These are phyloP conservation scores for Pseudogymnoascus sp. DNA, from an alignment of 2,329 filamentous ascomycete species.

Conservation along the genomic window DNA sequence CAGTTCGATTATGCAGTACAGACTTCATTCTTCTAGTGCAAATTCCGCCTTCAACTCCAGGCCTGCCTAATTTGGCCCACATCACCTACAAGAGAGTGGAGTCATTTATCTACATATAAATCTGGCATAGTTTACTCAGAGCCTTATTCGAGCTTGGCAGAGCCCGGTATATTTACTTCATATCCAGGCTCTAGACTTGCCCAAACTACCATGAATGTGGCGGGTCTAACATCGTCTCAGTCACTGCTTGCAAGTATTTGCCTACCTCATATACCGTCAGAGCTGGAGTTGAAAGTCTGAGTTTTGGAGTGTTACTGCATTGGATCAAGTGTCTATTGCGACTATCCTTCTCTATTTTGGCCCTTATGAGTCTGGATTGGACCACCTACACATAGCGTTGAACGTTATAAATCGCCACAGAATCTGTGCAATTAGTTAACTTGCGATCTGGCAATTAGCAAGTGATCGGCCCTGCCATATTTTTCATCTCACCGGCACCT, in stretches of 20 bases:
- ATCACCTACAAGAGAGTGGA: conserved; percentile 12
- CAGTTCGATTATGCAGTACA: background rate
- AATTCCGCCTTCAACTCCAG: conserved; percentile 16
- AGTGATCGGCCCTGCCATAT: background rate
- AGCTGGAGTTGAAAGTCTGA: conserved; percentile 20
- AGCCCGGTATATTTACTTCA: conserved; percentile 19
- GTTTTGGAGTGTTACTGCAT: conserved; percentile 16
- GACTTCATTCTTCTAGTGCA: background rate
- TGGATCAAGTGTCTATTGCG: conserved; percentile 12
- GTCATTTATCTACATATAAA: conserved; percentile 18
- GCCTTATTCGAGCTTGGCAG: conserved; percentile 19
- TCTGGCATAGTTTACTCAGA: conserved; percentile 22
- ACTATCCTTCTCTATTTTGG: background rate
- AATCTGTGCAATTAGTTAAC: background rate
- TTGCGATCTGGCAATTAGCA: background rate
- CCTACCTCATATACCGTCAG: conserved; percentile 17
- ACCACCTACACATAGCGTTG: background rate
- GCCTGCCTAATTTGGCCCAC: conserved; percentile 20
- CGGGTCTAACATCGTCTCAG: conserved; percentile 17
- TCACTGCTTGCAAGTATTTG: conserved; percentile 14
- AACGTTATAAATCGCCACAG: background rate
- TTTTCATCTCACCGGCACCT: conserved; percentile 6
- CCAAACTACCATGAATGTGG: conserved; percentile 13
- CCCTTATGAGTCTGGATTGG: background rate
- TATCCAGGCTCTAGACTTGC: conserved; percentile 13